phyloP scores from a whole-genome alignment of 805 yeast species.

The Kazachstania martiniae region DNA sequence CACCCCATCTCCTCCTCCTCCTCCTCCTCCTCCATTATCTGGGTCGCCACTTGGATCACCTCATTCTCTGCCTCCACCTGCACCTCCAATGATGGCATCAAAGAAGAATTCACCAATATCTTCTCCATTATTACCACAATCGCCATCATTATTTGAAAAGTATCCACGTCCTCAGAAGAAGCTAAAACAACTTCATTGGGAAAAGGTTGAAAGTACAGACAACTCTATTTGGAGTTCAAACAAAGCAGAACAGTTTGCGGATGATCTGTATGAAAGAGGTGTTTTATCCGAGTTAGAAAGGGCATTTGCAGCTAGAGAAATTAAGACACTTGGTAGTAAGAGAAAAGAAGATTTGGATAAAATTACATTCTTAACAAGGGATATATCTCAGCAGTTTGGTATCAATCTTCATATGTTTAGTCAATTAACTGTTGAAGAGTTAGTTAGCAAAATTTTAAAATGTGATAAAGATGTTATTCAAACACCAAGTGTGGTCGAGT shows the following conservation, averaged over 20 bases:
- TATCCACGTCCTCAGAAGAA: constrained; percentile 63
- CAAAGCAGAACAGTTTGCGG: constrained; percentile 46
- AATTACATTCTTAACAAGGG: constrained; percentile 65
- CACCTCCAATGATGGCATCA: constrained; percentile 21
- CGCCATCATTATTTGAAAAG: constrained; percentile 32
- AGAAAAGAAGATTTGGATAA: constrained; percentile 42
- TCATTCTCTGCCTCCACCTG: constrained; percentile 27
- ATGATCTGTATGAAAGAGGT: constrained; percentile 62
- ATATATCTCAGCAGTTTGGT: constrained; percentile 88
- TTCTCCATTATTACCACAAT: constrained; percentile 28
- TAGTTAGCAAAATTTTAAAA: constrained; percentile 58
- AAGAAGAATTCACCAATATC: constrained; percentile 10
- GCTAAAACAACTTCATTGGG: constrained; percentile 96
- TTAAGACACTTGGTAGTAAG: constrained; percentile 37
- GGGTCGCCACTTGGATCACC: constrained; percentile 23
- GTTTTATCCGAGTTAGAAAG: constrained; percentile 74
- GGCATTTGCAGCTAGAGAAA: constrained; percentile 76
- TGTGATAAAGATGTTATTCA: constrained; percentile 67
- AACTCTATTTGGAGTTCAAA: constrained; percentile 78
- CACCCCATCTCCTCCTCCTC: constrained; percentile 1
- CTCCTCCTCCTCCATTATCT: constrained; percentile 25
- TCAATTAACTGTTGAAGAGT: constrained; percentile 46
- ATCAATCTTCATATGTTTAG: constrained; percentile 80
- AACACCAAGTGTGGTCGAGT: constrained; percentile 70
- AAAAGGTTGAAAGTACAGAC: constrained; percentile 72